phyloP scores from a whole-genome alignment of 2,329 filamentous ascomycete genomes.

The Penicillium sp. region DNA sequence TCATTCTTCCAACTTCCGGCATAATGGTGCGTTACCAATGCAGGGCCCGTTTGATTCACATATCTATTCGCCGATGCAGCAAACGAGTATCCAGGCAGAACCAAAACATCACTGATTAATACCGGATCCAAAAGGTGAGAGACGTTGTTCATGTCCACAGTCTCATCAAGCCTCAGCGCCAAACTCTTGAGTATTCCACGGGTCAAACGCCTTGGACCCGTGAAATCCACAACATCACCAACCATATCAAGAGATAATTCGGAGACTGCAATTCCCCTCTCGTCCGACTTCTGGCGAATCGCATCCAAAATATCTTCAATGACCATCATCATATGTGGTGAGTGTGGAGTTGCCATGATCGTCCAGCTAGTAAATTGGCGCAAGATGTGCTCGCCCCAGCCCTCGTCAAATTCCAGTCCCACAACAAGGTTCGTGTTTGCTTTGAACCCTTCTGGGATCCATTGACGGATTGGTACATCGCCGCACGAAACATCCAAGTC shows the following conservation, averaged over 20 bases:
- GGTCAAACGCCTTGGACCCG: conserved; percentile 8
- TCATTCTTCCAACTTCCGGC: conserved; percentile 12
- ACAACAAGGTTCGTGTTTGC: conserved; percentile 4
- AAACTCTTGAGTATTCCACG: conserved; percentile 4
- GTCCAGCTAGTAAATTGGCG: conserved; percentile 11
- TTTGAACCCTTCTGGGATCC: conserved; percentile 1
- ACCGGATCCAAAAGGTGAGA: conserved; percentile 4
- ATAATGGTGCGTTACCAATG: conserved; percentile 11
- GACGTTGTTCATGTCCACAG: neutral
- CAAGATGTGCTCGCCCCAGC: neutral
- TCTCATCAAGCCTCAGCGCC: neutral
- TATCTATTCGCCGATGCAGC: conserved; percentile 2
- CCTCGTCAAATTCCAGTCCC: conserved; percentile 8
- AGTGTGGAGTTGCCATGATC: conserved; percentile 5
- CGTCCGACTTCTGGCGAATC: neutral
- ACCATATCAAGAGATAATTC: conserved; percentile 2
- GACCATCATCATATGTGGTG: conserved; percentile 6
- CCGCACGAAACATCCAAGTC: conserved; percentile 7
- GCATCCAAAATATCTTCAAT: conserved; percentile 10
- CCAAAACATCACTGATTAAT: conserved; percentile 8
- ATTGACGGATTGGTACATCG: conserved; percentile 4
- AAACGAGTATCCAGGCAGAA: conserved; percentile 11
- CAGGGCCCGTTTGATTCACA: conserved; percentile 2
- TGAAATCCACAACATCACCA: conserved; percentile 8
- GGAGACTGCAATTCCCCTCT: neutral